phyloP scores from a whole-genome alignment of 148 eudicot genomes.

The Rhododendron mucronatum region DNA sequence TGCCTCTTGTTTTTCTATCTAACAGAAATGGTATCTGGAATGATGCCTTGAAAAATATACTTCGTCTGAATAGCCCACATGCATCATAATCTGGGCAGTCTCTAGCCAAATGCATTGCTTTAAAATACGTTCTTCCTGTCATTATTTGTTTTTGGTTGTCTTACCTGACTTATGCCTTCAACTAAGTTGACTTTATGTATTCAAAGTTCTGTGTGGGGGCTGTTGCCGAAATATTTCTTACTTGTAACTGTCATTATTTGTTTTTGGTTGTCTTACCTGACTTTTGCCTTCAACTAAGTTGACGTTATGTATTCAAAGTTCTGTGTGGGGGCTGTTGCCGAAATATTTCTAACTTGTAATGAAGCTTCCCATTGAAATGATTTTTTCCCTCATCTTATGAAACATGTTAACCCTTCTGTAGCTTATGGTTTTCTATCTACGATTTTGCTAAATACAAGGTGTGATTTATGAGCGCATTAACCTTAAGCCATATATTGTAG shows the following conservation, averaged over 20 bases:
- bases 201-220: not conserved
- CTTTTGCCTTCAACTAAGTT: not conserved
- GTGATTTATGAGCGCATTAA: not conserved
- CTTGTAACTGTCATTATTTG: not conserved
- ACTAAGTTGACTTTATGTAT: not conserved
- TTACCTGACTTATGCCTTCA: not conserved
- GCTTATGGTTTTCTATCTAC: not conserved
- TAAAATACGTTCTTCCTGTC: not conserved
- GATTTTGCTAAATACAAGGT: too few relatives aligned
- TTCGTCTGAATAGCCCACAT: not conserved
- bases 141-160: not conserved
- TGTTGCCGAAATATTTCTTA: not conserved
- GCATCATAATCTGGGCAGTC: not conserved
- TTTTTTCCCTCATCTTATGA: not conserved
- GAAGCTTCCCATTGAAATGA: not conserved
- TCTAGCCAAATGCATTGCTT: not conserved
- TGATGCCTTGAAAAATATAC: not conserved
- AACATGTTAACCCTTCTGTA: not conserved
- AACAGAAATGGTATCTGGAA: not conserved
- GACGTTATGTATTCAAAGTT: not conserved
- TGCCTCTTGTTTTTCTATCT: not conserved
- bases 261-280: not conserved
- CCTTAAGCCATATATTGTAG: constrained; percentile 16
- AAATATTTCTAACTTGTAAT: not conserved
- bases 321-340: not conserved